Evolutionary conservation across 208 protist genomes (phyloP).

Genomic region (Porcisia hertigi): DNA sequence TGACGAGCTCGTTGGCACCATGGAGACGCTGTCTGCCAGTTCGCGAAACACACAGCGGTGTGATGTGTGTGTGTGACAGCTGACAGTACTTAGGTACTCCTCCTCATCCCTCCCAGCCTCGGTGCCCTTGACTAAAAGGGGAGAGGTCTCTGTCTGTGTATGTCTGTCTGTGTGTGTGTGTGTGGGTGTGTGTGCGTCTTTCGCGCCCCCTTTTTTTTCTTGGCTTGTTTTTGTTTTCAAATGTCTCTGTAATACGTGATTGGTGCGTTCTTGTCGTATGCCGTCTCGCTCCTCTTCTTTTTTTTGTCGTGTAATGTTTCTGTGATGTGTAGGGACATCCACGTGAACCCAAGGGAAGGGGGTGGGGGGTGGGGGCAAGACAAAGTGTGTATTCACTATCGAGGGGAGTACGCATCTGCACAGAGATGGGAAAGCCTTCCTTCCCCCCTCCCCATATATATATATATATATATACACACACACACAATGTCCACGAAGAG

Average conservation of each 20-base stretch:
- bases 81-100: neutral
- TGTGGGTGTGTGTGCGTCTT: no score
- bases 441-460: neutral
- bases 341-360: no score
- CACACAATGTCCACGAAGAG: neutral
- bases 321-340: neutral
- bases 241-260: no score
- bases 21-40: slow-evolving; percentile 28
- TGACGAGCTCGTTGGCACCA: slow-evolving; percentile 38
- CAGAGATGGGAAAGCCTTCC: neutral
- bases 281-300: neutral
- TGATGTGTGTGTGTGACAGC: neutral
- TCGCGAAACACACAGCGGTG: neutral
- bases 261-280: neutral
- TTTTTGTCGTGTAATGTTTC: neutral
- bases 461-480: neutral
- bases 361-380: no score
- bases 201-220: no score
- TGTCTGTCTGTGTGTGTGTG: no score
- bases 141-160: no score
- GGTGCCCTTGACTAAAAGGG: neutral
- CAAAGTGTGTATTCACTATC: no score
- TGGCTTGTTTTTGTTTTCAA: no score
- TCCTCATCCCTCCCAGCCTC: neutral
- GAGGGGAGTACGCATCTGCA: no score